Percentiles rank a stretch among this genome's conserved stretches.
These are phyloP conservation scores for Coemansia nantahalensis DNA, from an alignment of 192 early-diverging fungal species.

Conservation along the genomic window DNA sequence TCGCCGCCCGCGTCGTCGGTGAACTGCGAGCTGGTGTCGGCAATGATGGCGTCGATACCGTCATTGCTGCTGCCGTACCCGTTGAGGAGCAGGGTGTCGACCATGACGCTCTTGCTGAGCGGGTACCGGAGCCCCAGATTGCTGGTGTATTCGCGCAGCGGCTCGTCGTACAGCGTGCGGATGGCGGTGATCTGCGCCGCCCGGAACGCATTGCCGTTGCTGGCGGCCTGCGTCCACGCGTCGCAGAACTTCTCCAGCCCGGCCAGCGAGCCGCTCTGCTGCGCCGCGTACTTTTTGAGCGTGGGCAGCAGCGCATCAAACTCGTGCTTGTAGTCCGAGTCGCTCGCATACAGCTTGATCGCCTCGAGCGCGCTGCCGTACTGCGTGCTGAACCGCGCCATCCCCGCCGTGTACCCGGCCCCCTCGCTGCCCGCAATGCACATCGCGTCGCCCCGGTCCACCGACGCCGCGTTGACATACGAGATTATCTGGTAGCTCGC, in stretches of 20 bases:
- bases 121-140: slow-evolving; percentile 12
- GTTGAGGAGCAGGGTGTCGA: slow-evolving; percentile 44
- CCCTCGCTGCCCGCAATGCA: slow-evolving; percentile 5
- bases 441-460: background rate
- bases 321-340: slow-evolving; percentile 11
- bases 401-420: slow-evolving; percentile 5
- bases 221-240: slow-evolving; percentile 32
- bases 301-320: slow-evolving; percentile 19
- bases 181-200: slow-evolving; percentile 25
- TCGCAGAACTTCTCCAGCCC: slow-evolving; percentile 46
- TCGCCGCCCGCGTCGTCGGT: slow-evolving; percentile 5
- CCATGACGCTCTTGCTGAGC: slow-evolving; percentile 26
- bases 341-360: slow-evolving; percentile 21
- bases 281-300: slow-evolving; percentile 5
- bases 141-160: slow-evolving; percentile 16
- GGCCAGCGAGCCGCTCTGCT: slow-evolving; percentile 6
- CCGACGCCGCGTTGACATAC: background rate
- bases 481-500: no score
- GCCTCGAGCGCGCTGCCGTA: slow-evolving; percentile 41
- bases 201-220: slow-evolving; percentile 21
- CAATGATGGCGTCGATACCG: slow-evolving; percentile 17
- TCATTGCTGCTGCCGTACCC: slow-evolving; percentile 16
- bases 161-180: slow-evolving; percentile 23
- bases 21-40: slow-evolving; percentile 5
- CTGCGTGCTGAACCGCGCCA: slow-evolving; percentile 22